Percentiles rank a stretch among this genome's conserved stretches.
phyloP scores from a whole-genome alignment of 768 basidiomycete genomes.

The Amanita brunnescens region DNA sequence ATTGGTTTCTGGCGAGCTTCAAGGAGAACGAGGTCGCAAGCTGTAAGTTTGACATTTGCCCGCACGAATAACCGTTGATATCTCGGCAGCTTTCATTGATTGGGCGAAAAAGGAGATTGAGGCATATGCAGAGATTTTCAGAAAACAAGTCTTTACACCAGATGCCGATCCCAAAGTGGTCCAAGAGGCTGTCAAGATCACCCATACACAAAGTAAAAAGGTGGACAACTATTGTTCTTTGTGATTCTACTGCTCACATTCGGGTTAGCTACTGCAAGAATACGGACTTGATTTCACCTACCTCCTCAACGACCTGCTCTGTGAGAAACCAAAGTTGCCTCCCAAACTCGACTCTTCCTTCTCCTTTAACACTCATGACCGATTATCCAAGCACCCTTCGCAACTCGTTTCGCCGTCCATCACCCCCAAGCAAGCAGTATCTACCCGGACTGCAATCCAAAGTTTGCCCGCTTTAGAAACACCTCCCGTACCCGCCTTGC shows the following conservation, averaged over 20 bases:
- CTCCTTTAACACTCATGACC: constrained; percentile 12
- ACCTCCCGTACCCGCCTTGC: constrained; percentile 4
- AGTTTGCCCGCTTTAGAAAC: neutral
- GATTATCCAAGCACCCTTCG: constrained; percentile 21
- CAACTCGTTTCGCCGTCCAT: constrained; percentile 4
- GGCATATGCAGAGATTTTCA: constrained; percentile 74
- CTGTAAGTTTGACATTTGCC: constrained; percentile 39
- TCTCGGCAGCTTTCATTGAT: constrained; percentile 70
- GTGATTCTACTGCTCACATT: neutral
- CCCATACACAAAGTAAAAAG: constrained; percentile 75
- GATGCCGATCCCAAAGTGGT: constrained; percentile 65
- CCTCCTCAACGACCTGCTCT: constrained; percentile 70
- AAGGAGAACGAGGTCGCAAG: constrained; percentile 93
- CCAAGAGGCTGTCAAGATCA: constrained; percentile 72
- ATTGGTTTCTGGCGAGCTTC: constrained; percentile 96
- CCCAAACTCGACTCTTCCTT: constrained; percentile 16
- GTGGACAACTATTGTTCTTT: constrained; percentile 29
- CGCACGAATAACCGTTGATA: neutral
- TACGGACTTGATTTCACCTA: constrained; percentile 92
- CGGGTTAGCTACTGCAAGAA: constrained; percentile 70
- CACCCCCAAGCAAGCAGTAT: constrained; percentile 14
- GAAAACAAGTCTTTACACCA: constrained; percentile 84
- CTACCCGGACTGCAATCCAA: neutral
- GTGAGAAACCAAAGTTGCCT: constrained; percentile 37
- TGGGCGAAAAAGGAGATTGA: constrained; percentile 90